Evolutionary conservation across 192 early-diverging fungal species (phyloP), one percentile per base, ranked within the genome.

Genomic region (Entophlyctis luteolus): DNA sequence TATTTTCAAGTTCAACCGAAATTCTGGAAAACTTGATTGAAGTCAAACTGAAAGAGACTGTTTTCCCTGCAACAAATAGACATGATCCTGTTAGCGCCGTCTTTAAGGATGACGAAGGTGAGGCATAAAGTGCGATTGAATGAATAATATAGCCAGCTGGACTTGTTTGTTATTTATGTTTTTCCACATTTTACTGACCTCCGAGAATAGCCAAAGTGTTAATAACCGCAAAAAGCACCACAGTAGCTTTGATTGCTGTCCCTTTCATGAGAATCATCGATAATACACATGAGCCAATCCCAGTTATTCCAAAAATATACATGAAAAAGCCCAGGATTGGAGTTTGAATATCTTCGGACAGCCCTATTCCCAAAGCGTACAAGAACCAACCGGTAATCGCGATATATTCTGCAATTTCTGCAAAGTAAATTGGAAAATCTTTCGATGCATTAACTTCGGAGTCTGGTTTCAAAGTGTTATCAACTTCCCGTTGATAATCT

Each of bases 301-400:
- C 60, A 27, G 22, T 29, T 27, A 49, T 23, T 31, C 60, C 60
- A 48, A 63, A 63, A 48, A 49, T 32, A 33, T 49, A 63, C 46
- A 63, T 48, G 16, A 63, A 49, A 4, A 32, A 3, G 4, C 29
- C 2, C 34, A 48, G 29, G 3, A 29, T 5, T 1, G 47, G 42
- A 63, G 6, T 4, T 4, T 31, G 16, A 3, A 16, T 2, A 16
- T 37, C 36, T 20, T 39, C 38, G 3, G 31, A 20, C 8, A 63
- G 27, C 32, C 60, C 42, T 16, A 63, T 49, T 46, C 60, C 60
- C 10, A 63, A 32, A 2, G 60, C 60, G 34, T 48, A 63, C 45
- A 63, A 32, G 33, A 63, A 63, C 60, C 60, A 63, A 16, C 60
- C 60, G 49, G 49, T 63, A 18, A 47, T 31, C 2, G 60, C 60